These are phyloP conservation scores for Coemansia sp. DNA, from an alignment of 192 early-diverging fungal genomes.

Conservation along the genomic window DNA sequence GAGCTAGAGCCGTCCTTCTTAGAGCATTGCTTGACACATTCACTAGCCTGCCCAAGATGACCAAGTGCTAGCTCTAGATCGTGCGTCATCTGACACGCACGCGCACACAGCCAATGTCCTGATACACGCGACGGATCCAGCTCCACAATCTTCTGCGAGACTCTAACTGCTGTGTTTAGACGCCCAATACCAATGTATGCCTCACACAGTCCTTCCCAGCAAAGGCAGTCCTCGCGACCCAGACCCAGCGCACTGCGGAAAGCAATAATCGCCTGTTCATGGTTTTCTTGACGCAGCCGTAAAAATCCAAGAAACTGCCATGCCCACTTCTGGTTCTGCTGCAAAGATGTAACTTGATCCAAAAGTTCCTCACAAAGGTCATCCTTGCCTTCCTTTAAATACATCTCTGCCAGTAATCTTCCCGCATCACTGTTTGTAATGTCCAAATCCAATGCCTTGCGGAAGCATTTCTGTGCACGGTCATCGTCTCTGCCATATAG, in stretches of 20 bases:
- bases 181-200: constrained; percentile 71
- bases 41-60: constrained; percentile 15
- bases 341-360: constrained; percentile 20
- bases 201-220: constrained; percentile 82
- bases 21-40: constrained; percentile 1
- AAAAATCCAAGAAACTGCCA: constrained; percentile 79
- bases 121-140: constrained; percentile 57
- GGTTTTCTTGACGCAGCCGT: constrained; percentile 55
- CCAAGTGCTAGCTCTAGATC: constrained; percentile 17
- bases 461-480: constrained; percentile 81
- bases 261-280: constrained; percentile 60
- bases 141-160: constrained; percentile 69
- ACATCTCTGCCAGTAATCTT: constrained; percentile 63
- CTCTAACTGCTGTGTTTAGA: constrained; percentile 45
- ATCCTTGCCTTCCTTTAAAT: constrained; percentile 51
- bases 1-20: neutral
- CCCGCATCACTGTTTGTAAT: constrained; percentile 68
- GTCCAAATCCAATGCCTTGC: constrained; percentile 75
- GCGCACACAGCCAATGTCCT: constrained; percentile 44
- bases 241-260: constrained; percentile 86
- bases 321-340: constrained; percentile 68
- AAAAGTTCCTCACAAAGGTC: constrained; percentile 43
- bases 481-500: constrained; percentile 62
- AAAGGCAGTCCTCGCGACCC: constrained; percentile 61
- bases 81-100: constrained; percentile 17